Evolutionary conservation across 208 protist species (phyloP).

Genomic region (Trypanosoma avium): DNA sequence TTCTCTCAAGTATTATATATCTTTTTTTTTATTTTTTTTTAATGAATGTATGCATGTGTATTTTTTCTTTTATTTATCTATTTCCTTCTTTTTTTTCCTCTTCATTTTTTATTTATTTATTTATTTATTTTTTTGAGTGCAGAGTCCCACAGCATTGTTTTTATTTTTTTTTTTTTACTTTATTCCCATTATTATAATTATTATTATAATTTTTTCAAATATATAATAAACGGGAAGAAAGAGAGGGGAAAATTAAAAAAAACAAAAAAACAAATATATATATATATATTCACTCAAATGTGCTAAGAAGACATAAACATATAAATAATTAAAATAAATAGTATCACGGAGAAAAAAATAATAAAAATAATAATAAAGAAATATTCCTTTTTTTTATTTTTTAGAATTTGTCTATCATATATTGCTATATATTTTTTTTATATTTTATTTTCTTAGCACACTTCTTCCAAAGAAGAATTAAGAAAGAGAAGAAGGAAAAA

Average conservation of each 20-base stretch:
- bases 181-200: neutral
- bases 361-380: too few species aligned
- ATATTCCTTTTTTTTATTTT: neutral
- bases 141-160: too few species aligned
- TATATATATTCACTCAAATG: constrained; percentile 1
- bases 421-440: constrained; percentile 18
- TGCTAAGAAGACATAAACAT: constrained; percentile 17
- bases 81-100: too few species aligned
- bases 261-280: neutral
- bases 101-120: too few species aligned
- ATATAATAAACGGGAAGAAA: neutral
- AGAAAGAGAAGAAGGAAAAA: constrained; percentile 15
- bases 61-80: too few species aligned
- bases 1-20: too few species aligned
- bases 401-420: constrained; percentile 7
- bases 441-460: neutral
- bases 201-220: neutral
- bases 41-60: too few species aligned
- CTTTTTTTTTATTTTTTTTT: too few species aligned
- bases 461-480: neutral
- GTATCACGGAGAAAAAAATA: too few species aligned
- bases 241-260: neutral
- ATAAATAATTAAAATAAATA: neutral
- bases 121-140: too few species aligned
- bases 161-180: neutral